Conservation (phyloP, 495 filamentous ascomycete species). For the Cryomyces antarcticus region DNA sequence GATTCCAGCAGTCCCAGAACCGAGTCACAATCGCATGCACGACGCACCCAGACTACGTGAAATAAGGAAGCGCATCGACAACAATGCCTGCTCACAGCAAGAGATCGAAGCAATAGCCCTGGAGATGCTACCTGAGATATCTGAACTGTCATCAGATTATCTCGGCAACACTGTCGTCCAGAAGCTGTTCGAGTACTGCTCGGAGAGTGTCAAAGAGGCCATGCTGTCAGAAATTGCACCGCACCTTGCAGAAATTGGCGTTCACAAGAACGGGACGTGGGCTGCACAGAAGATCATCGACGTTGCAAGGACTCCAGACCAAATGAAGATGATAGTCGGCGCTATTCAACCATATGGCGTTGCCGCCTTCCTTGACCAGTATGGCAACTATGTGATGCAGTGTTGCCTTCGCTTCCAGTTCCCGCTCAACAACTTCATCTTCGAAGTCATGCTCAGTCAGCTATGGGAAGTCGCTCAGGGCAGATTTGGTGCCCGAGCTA, state of each 20-base stretch:
- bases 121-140: slow-evolving; percentile 89
- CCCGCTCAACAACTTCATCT: slow-evolving; percentile 89
- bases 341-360: slow-evolving; percentile 68
- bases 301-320: slow-evolving; percentile 62
- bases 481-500: slow-evolving; percentile 81
- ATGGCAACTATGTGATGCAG: slow-evolving; percentile 94
- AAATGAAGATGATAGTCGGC: slow-evolving; percentile 71
- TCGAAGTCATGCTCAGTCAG: slow-evolving; percentile 84
- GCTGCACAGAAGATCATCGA: slow-evolving; percentile 99
- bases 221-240: slow-evolving; percentile 81
- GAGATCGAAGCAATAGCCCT: slow-evolving; percentile 86
- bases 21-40: slow-evolving; percentile 74
- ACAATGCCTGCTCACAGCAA: slow-evolving; percentile 59
- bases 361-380: slow-evolving; percentile 87
- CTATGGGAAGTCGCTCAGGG: slow-evolving; percentile 93
- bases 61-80: slow-evolving; percentile 93
- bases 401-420: slow-evolving; percentile 78
- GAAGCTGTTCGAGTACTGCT: slow-evolving; percentile 92
- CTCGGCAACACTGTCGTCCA: slow-evolving; percentile 98
- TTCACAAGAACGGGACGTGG: slow-evolving; percentile 99
- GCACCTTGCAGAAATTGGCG: slow-evolving; percentile 85
- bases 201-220: slow-evolving; percentile 67
- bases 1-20: slow-evolving; percentile 75
- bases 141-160: slow-evolving; percentile 85
- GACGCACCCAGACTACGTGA: slow-evolving; percentile 91